A percentile compares a stretch with the other conserved stretches of the same genome.
Conservation (phyloP, 371 early-diverging fungal species). For the Mucor irregularis region DNA sequence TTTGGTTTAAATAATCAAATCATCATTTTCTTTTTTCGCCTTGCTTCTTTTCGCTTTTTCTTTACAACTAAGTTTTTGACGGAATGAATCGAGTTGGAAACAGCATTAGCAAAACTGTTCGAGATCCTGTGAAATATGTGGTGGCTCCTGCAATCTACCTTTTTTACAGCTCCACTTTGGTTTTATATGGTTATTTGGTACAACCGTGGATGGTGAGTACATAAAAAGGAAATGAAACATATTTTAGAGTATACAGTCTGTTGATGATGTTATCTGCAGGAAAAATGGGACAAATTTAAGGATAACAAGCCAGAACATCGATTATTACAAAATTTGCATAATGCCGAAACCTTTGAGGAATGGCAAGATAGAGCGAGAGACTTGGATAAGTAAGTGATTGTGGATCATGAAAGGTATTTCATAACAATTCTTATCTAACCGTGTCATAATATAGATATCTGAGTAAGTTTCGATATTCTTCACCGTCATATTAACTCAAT, state of each 20-base stretch:
- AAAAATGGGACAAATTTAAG: constrained; percentile 30
- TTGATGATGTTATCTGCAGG: too few species aligned
- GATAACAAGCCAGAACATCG: constrained; percentile 43
- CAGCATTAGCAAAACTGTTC: neutral
- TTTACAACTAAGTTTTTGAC: neutral
- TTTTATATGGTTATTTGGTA: constrained; percentile 24
- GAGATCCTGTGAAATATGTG: constrained; percentile 29
- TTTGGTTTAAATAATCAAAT: neutral
- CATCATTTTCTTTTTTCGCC: neutral
- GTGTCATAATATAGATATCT: neutral
- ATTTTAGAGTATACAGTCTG: too few species aligned
- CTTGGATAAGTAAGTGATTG: constrained; percentile 50
- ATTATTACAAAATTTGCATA: constrained; percentile 33
- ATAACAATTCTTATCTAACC: neutral
- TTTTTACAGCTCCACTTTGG: constrained; percentile 19
- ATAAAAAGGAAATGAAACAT: neutral
- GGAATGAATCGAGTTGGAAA: neutral
- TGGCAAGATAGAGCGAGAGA: constrained; percentile 58
- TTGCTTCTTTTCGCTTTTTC: neutral
- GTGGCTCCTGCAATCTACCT: constrained; percentile 32
- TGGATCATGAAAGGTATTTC: too few species aligned
- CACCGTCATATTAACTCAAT: neutral
- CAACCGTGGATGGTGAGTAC: constrained; percentile 28
- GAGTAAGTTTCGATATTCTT: constrained; percentile 15
- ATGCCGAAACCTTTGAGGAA: constrained; percentile 58